Evolutionary conservation across 495 filamentous ascomycete genomes (phyloP).

Genomic region (Geoglossum glabrum): DNA sequence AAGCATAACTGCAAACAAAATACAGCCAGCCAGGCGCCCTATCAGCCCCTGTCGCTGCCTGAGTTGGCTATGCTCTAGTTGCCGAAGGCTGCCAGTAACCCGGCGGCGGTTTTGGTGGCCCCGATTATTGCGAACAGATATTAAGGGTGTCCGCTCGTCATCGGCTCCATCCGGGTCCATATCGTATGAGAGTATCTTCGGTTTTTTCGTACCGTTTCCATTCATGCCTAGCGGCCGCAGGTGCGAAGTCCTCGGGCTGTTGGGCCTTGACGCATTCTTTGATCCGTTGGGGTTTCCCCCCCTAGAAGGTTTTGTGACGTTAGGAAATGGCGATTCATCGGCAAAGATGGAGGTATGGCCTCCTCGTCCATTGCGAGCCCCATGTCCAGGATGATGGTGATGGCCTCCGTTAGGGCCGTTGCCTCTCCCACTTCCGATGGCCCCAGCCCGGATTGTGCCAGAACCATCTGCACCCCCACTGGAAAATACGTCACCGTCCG

Average conservation of each 20-base stretch:
- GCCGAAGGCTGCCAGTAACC: constrained; percentile 39
- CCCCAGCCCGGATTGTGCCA: constrained; percentile 33
- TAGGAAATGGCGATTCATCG: constrained; percentile 48
- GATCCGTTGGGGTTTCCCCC: constrained; percentile 18
- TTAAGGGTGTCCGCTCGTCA: constrained; percentile 66
- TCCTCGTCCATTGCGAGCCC: constrained; percentile 39
- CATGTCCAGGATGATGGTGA: constrained; percentile 58
- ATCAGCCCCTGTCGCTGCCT: constrained; percentile 41
- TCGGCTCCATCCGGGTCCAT: constrained; percentile 62
- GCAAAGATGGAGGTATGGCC: constrained; percentile 57
- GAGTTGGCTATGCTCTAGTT: constrained; percentile 51
- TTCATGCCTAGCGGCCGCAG: constrained; percentile 18
- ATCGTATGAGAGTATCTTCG: constrained; percentile 40
- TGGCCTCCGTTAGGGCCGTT: constrained; percentile 35
- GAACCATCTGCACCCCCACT: constrained; percentile 37
- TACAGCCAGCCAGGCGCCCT: constrained; percentile 58
- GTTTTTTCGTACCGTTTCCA: constrained; percentile 26
- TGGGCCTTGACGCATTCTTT: constrained; percentile 41
- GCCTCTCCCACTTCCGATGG: constrained; percentile 34
- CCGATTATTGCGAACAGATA: constrained; percentile 42
- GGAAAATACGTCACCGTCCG: constrained; percentile 30
- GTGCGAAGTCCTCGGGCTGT: constrained; percentile 12
- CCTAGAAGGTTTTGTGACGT: constrained; percentile 20
- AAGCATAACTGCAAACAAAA: constrained; percentile 53
- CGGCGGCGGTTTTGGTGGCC: constrained; percentile 35